Evolutionary conservation across 108 stramenopile species (phyloP), one percentile per base, ranked within the genome.

Genomic region (Epipyxis sp.): DNA sequence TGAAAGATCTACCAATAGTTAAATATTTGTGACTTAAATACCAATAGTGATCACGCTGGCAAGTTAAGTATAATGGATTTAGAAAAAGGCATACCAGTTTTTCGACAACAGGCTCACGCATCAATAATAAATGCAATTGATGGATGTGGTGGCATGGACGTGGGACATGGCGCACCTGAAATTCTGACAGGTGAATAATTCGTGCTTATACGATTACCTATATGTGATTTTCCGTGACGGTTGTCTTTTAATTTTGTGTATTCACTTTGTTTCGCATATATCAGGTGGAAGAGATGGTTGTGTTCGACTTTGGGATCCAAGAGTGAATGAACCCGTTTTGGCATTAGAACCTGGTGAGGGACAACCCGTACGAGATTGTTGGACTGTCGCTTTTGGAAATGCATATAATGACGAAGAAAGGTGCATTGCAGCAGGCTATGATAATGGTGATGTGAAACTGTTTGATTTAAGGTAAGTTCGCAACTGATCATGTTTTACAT

Each of bases 401-500:
- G 77, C 87, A 54, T 90, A 79, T 88, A 90, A 80, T 44, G 91
- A 90, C 77, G 88, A 91, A 40, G 93, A 94, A 77, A 87, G 93
- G 16, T 89, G 85, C 54, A 62, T 94, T 44, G 80, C 84, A 42
- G 92, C 92, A 34, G 93, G 93, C 3, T 94, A 90, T 77, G 93
- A 94, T 84, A 94, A 94, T 77, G 93, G 93, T 29, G 93, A 94
- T 80, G 84, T 94, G 46, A 93, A 91, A 87, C 76, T 94, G 44
- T 94, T 92, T 59, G 91, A 91, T 74, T 69, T 91, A 59, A n/a
- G n/a, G n/a, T n/a, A n/a, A n/a, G n/a, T n/a, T n/a, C n/a, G n/a
- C n/a, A n/a, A n/a, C 72, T 88, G 29, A 90, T 88, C 34, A 88
- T 80, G 80, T 67, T 42, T 42, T 0, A 0, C 40, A 0, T 0